Percentiles rank a stretch among this genome's conserved stretches.
These are phyloP conservation scores for Lactarius deliciosus DNA, from an alignment of 768 basidiomycete species.

Conservation along the genomic window DNA sequence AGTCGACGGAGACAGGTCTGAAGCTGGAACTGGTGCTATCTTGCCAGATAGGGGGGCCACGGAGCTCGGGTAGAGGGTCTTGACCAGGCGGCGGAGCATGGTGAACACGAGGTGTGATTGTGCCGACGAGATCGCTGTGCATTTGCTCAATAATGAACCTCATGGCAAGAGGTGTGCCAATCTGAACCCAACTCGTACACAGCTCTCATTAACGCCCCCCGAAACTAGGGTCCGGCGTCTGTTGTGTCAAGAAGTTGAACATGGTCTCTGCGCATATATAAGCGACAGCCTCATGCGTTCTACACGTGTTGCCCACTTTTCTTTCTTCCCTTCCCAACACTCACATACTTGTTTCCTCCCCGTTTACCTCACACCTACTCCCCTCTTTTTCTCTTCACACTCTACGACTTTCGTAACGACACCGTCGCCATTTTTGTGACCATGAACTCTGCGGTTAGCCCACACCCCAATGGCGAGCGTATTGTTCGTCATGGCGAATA, in stretches of 20 bases:
- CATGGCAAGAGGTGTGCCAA: constrained; percentile 15
- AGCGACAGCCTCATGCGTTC: constrained; percentile 29
- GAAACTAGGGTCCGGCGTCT: constrained; percentile 16
- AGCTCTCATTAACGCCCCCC: constrained; percentile 15
- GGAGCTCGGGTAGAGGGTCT: constrained; percentile 21
- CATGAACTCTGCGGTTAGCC: constrained; percentile 27
- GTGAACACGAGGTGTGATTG: constrained; percentile 19
- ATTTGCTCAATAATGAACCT: constrained; percentile 14
- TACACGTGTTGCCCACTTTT: constrained; percentile 30
- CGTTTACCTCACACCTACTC: neutral
- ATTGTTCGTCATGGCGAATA: constrained; percentile 40
- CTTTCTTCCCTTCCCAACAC: constrained; percentile 19
- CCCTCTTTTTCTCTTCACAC: constrained; percentile 5
- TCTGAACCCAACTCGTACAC: neutral
- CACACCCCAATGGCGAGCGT: constrained; percentile 28
- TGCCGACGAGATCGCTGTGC: constrained; percentile 15
- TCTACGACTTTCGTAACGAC: constrained; percentile 23
- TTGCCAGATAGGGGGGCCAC: constrained; percentile 19
- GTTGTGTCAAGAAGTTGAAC: constrained; percentile 22
- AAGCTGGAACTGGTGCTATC: neutral
- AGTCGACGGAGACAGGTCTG: neutral
- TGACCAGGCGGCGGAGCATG: constrained; percentile 3
- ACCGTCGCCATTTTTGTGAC: constrained; percentile 14
- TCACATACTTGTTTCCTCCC: constrained; percentile 8
- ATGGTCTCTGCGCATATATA: constrained; percentile 26